A percentile compares a stretch with the other conserved stretches of the same genome.
Evolutionary conservation across 1,139 yeast genomes (phyloP).

Genomic region (Suhomyces chickasaworum): DNA sequence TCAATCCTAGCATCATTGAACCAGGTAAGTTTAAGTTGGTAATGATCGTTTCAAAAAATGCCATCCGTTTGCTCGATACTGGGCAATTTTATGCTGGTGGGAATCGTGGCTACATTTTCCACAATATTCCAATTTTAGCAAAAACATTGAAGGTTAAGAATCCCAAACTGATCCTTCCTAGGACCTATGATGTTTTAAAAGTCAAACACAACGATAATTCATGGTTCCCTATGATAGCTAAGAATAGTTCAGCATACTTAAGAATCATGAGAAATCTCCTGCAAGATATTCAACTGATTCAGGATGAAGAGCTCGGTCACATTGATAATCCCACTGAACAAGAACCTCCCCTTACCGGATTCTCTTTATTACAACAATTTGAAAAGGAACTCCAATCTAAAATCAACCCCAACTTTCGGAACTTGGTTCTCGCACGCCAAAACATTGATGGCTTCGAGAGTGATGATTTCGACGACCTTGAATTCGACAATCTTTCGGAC

Average conservation of each 20-base stretch:
- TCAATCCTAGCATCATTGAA: not conserved
- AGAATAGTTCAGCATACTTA: not conserved
- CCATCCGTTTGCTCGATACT: not conserved
- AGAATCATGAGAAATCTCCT: conserved; percentile 4
- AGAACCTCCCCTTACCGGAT: not conserved
- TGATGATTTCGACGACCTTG: not conserved
- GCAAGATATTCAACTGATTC: conserved; percentile 2
- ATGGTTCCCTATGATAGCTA: not conserved
- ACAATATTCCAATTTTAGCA: too few relatives aligned
- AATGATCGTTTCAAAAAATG: not conserved
- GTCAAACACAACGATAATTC: not conserved
- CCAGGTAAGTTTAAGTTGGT: not conserved
- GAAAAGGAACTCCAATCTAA: not conserved
- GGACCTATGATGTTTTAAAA: too few relatives aligned
- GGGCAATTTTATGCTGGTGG: not conserved
- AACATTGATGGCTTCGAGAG: not conserved
- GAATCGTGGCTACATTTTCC: not conserved
- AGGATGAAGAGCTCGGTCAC: not conserved
- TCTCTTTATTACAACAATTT: not conserved
- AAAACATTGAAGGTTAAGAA: too few relatives aligned
- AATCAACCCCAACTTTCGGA: not conserved
- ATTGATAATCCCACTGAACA: not conserved
- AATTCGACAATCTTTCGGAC: not conserved
- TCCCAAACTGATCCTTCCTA: too few relatives aligned
- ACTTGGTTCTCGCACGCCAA: not conserved